These are phyloP conservation scores for Chamaenerion angustifolium DNA, from an alignment of 345 rosid species.

Conservation along the genomic window DNA sequence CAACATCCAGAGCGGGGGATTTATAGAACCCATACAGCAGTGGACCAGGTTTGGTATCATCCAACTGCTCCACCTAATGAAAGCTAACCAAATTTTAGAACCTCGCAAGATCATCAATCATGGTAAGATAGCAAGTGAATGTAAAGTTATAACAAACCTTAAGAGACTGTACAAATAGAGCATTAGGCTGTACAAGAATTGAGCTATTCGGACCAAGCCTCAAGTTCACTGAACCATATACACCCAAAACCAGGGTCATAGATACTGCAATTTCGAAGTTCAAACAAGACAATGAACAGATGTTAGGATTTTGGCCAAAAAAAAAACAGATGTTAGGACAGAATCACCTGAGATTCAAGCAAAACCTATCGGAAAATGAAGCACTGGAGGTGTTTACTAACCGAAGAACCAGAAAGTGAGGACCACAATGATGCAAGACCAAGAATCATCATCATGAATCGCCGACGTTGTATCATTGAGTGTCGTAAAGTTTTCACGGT, in stretches of 20 bases:
- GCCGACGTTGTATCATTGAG: conserved; percentile 6
- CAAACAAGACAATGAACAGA: too few relatives aligned
- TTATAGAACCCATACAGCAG: conserved; percentile 28
- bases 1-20: conserved; percentile 29
- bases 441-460: conserved; percentile 15
- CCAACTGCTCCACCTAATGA: conserved; percentile 20
- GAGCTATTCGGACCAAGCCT: conserved; percentile 35
- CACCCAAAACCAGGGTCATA: conserved; percentile 36
- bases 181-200: conserved; percentile 21
- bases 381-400: conserved; percentile 11
- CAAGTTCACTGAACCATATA: conserved; percentile 29
- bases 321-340: too few relatives aligned
- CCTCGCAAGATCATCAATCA: neutral
- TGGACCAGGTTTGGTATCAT: conserved; percentile 20
- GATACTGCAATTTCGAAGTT: conserved; percentile 23
- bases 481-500: conserved; percentile 15
- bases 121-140: neutral
- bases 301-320: too few relatives aligned
- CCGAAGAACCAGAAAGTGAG: conserved; percentile 42
- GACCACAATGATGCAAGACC: conserved; percentile 28
- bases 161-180: conserved; percentile 36
- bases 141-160: conserved; percentile 12
- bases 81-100: too few relatives aligned
- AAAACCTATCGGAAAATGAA: too few relatives aligned
- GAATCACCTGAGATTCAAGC: too few relatives aligned